A percentile compares a stretch with the other conserved stretches of the same genome.
Evolutionary conservation across 1,284 basidiomycete genomes (phyloP).

Genomic region (Meripilus lineatus): DNA sequence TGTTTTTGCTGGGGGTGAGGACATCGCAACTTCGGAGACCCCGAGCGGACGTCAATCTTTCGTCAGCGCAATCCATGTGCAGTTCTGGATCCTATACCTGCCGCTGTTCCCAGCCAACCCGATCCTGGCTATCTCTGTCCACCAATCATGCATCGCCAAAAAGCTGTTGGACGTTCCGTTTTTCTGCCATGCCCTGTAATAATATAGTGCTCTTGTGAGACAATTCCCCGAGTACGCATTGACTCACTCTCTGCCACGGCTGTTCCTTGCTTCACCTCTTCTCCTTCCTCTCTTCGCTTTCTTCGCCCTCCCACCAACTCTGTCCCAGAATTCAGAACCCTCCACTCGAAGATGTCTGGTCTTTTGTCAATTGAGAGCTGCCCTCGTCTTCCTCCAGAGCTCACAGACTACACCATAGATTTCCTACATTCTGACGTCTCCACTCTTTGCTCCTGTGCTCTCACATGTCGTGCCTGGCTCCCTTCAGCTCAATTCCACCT

Average conservation of each 20-base stretch:
- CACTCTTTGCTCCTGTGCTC: conserved; percentile 21
- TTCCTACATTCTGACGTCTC: conserved; percentile 19
- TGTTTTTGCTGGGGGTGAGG: background rate
- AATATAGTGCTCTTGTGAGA: no score
- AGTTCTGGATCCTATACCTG: background rate
- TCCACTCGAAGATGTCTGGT: background rate
- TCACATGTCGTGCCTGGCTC: conserved; percentile 26
- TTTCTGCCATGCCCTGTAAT: background rate
- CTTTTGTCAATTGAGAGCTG: background rate
- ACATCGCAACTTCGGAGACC: background rate
- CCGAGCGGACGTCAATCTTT: background rate
- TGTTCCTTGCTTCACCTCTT: background rate
- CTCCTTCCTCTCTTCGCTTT: background rate
- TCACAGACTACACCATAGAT: conserved; percentile 23
- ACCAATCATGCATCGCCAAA: background rate
- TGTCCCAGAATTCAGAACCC: background rate
- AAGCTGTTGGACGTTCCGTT: background rate
- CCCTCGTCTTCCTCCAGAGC: conserved; percentile 17
- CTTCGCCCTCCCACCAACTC: background rate
- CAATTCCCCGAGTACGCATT: background rate
- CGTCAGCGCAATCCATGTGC: background rate
- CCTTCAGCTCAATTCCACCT: conserved; percentile 24
- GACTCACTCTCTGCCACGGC: background rate
- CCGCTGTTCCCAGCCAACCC: background rate
- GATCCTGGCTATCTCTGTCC: background rate